These are phyloP conservation scores for Silene latifolia DNA, from an alignment of 148 eudicot species.

Conservation along the genomic window DNA sequence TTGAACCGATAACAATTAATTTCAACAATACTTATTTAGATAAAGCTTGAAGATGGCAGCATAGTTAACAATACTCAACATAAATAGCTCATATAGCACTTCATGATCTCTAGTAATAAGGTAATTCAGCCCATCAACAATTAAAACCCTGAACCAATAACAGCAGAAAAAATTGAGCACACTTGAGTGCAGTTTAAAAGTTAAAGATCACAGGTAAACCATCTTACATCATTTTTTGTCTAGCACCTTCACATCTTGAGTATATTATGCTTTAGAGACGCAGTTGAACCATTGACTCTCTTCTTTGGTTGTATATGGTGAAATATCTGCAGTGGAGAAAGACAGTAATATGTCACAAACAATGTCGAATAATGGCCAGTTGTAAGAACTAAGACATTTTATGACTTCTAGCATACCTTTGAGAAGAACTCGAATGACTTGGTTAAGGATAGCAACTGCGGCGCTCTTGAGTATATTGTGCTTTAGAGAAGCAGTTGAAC, in stretches of 20 bases:
- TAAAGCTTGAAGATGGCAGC: constrained; percentile 69
- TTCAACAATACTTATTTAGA: constrained; percentile 56
- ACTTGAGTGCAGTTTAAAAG: not conserved
- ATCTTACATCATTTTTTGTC: constrained; percentile 71
- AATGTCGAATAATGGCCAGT: not conserved
- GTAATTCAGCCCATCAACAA: constrained; percentile 84
- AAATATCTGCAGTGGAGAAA: constrained; percentile 47
- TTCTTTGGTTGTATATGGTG: constrained; percentile 45
- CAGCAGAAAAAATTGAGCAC: not conserved
- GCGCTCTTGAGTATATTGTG: constrained; percentile 48
- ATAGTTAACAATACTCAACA: constrained; percentile 91
- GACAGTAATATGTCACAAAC: constrained; percentile 1
- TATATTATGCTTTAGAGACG: constrained; percentile 57
- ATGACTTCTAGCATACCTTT: too few relatives aligned
- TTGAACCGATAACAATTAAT: not conserved
- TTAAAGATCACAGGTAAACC: not conserved
- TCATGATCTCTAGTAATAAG: constrained; percentile 77
- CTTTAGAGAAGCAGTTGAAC: constrained; percentile 50
- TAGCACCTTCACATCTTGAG: constrained; percentile 40
- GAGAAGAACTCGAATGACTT: too few relatives aligned
- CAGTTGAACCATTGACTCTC: constrained; percentile 39
- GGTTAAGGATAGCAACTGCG: too few relatives aligned
- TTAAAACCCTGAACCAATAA: constrained; percentile 45
- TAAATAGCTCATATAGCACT: constrained; percentile 86
- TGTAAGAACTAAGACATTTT: constrained; percentile 4